Base-by-base conservation (phyloP, 176 grass and related monocot genomes). In the Poa pratensis region DNA sequence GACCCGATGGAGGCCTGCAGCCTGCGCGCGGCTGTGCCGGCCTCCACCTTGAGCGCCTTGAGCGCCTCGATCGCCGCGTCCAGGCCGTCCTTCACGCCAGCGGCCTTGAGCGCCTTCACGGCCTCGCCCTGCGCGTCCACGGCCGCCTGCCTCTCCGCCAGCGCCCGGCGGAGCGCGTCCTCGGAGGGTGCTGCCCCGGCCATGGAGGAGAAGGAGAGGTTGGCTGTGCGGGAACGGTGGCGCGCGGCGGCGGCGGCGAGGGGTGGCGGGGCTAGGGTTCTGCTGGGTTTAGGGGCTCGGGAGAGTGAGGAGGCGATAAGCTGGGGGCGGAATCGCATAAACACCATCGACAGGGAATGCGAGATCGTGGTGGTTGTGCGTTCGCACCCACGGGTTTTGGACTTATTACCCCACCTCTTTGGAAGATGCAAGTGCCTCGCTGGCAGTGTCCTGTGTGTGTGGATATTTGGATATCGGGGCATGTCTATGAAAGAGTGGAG, bases 21-120 rank as follows among this genome's bases (percentile, higher is more conserved):
- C 58, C 89, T 79, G 28, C 81, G 84, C 28, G 92, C 89, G 34
- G 87, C 87, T 4, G 89, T 84, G 34, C 92, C 92, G 0, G 80
- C 80, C 73, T 91, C 92, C 1, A 89, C 18, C 92, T 89, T 94
- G 73, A 91, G 84, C 5, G 84, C 87, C 77, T 91, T 89, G 0
- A 94, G 92, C 35, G 76, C 89, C 84, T 94, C 92, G 60, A 94
- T 87, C 2, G 84, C 84, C 5, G 89, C 84, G 8, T 91, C 89
- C 48, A 94, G 65, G 11, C 91, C 87, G 34, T 32, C 81, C 86
- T 60, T 71, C 13, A 27, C 59, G 26, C 46, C 75, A 14, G 92
- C 70, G 86, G 86, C 83, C 84, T 91, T 94, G 30, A 94, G 89
- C 20, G 26, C 84, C 16, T 84, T 89, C 26, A 94, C 92, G 70